Base-by-base conservation (phyloP, 139 green algal genomes). In the Tetradesmus obliquus region DNA sequence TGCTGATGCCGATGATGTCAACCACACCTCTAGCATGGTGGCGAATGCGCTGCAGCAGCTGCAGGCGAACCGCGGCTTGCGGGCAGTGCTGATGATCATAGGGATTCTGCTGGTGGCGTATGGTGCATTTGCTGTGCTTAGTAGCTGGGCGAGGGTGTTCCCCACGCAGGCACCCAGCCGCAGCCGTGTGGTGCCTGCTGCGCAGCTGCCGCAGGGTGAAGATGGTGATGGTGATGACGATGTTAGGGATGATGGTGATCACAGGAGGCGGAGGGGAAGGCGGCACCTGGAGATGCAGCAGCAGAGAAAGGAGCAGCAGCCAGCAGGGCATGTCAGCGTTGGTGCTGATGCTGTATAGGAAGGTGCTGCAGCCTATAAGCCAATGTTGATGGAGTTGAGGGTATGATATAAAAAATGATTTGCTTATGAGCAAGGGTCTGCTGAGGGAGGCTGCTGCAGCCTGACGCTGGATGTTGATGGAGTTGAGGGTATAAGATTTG, bases 1-100 rank as follows among this genome's bases (percentile, higher is more conserved):
- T 15, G 76, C 57, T 12, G 66, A 51, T 58, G 69, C 82, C 2
- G 87, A 76, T 5, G 24, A 76, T 3, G 76, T n/a, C 19, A 60
- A 17, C 5, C 76, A 91, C n/a, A 20, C 60, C 2, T 60, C 24
- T 24, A 80, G 55, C 87, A 91, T 86, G 87, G 87, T 91, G 2
- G 54, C 87, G 10, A 91, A 91, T 55, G 87, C 87, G 8, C 87
- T 91, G n/a, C 76, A 76, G n/a, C 87, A 91, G 87, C 87, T 91
- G 76, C 87, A 91, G 79, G 55, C 22, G 3, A 58, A 24, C n/a
- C 54, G 20, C 5, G 87, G 87, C 17, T 55, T 91, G 32, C 74
- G 87, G 5, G 87, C 76, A 0, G 10, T 91, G 20, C 53, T 90
- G 20, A 83, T 83, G 71, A 90, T 90, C 5, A 55, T 90, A 24